Base-by-base conservation (phyloP, 169 alveolate species). In the Eimeria nieschulzi region DNA sequence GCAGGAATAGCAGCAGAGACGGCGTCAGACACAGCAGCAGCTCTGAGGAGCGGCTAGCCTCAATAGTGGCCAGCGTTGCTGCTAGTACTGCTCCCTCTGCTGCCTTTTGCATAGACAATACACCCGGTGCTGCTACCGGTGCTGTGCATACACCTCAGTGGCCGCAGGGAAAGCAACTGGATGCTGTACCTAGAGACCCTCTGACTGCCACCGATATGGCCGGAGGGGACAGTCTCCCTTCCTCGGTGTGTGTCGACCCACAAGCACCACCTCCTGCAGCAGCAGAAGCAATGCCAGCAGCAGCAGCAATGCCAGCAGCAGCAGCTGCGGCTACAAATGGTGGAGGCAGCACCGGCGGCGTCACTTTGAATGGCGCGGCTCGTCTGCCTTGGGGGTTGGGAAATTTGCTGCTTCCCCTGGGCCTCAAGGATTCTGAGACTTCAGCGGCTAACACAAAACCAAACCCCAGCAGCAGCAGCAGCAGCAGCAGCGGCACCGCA, bases 41-140 rank as follows among this genome's bases (percentile, higher is more conserved):
- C 72, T 66, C 73, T 21, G 87, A 55, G 56, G 72, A 56, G n/a
- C 33, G 87, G 73, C 87, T 54, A 55, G 26, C 46, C 73, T 79
- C 87, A 0, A 66, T 56, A 0, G 72, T 71, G 5, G 87, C 87
- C 61, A 79, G 87, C 59, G 75, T 79, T 26, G 87, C 87, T 12
- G 87, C 87, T 0, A 79, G 87, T 56, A 79, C 87, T 54, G 87
- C 87, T 9, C 87, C 87, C 56, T 79, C 87, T 79, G 87, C 87
- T 19, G 87, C 87, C 13, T 46, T 79, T 25, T 79, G 87, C 17
- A 55, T 79, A 0, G 87, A 79, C 12, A 25, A 55, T 25, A 54
- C 87, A 55, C 87, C 85, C 56, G 68, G 63, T 9, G 84, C 87
- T 53, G 73, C 87, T 15, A 26, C 75, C 39, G 51, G 26, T 25